Conservation (phyloP, 148 eudicot genomes). For the Chenopodium quinoa region DNA sequence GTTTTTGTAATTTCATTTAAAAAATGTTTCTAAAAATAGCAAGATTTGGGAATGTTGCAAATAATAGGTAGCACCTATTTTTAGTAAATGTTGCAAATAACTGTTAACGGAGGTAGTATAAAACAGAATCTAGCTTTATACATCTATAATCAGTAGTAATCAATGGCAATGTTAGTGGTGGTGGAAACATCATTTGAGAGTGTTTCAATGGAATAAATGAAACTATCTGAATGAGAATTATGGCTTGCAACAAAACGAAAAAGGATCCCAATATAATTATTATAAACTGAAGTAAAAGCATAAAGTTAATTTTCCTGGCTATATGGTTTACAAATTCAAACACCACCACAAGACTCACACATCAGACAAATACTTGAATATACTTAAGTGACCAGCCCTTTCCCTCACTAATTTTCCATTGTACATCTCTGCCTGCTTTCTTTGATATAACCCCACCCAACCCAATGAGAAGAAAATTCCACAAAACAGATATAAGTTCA, state of each 20-base stretch:
- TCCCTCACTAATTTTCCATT: background rate
- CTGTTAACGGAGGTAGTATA: too few species aligned
- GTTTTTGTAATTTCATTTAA: too few species aligned
- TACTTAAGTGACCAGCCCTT: too few species aligned
- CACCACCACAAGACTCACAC: background rate
- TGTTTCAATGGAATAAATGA: background rate
- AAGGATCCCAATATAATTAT: background rate
- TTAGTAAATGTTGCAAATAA: too few species aligned
- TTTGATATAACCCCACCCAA: background rate
- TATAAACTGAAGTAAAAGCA: background rate
- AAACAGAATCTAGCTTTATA: too few species aligned
- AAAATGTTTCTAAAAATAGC: too few species aligned
- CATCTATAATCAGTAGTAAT: background rate
- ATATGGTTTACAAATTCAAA: background rate
- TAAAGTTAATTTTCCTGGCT: background rate
- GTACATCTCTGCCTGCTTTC: background rate
- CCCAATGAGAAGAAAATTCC: background rate
- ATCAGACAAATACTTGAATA: background rate
- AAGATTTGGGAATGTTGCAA: too few species aligned
- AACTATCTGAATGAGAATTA: background rate
- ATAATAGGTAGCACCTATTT: too few species aligned
- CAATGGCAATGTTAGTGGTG: background rate
- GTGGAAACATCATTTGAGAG: background rate
- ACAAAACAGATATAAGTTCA: background rate
- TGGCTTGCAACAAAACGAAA: background rate